Base-by-base conservation (phyloP, 2,329 filamentous ascomycete species). In the Sclerotinia subarctica region DNA sequence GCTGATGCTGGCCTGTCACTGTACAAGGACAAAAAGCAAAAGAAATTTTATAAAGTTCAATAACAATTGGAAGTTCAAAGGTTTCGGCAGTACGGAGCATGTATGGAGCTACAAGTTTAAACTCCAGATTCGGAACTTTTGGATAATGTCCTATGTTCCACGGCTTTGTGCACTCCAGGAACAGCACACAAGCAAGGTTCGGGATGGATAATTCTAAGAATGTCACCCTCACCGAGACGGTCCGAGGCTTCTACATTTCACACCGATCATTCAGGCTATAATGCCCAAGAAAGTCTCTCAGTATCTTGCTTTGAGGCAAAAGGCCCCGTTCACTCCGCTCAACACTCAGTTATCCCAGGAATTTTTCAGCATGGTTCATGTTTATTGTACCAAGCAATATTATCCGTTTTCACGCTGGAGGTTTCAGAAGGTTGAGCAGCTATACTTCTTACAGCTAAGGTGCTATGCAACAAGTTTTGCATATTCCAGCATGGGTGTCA, bases 81-180 rank as follows among this genome's bases (percentile, higher is more conserved):
- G 24, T 54, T 44, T 54, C 24, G 46, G n/a, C 26, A 35, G 26
- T 60, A 15, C 32, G 24, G 13, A 21, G 21, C 32, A 7, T 51
- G 29, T 11, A 38, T 63, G 46, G 35, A 56, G 62, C 35, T 32
- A 52, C 32, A 38, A 51, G 32, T 17, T 53, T 42, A 52, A 64
- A 21, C 29, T n/a, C 32, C 29, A 64, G 62, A 56, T 56, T 32
- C 46, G 59, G 59, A 42, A 19, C 17, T 51, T 62, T 57, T 58
- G 29, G 51, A 44, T 46, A 47, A 44, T 58, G 26, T 46, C 63
- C 63, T 49, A 65, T 56, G 63, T 65, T 58, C 42, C 63, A 65
- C 63, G 15, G 24, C 63, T 65, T 65, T 21, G 29, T 57, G 21
- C 49, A 32, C 52, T 56, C 26, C 21, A 58, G 21, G 26, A 46